Base-by-base conservation (phyloP, 345 rosid genomes). In the Eucalyptus caleyi region DNA sequence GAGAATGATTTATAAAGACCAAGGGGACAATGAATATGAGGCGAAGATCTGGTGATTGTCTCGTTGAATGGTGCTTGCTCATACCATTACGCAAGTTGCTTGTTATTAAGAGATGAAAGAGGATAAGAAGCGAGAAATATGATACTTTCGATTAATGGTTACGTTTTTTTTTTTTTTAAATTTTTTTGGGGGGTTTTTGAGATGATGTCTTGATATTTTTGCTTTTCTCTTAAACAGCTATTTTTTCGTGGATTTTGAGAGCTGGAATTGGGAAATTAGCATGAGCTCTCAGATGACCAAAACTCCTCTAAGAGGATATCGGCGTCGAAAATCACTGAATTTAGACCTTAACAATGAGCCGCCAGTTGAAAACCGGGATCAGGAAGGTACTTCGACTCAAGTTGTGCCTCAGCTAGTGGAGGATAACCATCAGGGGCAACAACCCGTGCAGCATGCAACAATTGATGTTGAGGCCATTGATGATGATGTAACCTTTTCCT, bases 381-480 rank as follows among this genome's bases (percentile, higher is more conserved):
- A 91, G 34, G 95, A 91, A 92, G 98, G 96, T 59, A 92, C 94
- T 88, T 96, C 97, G 4, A 91, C 51, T 87, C 93, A 92, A 50
- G 91, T 51, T 56, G 88, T 89, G n/a, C 27, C 89, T 86, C 88
- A 88, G 62, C 83, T 16, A 69, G 56, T 87, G 49, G 54, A 34
- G 47, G 80, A 56, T n/a, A 40, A 21, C 50, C 42, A 27, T 3
- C 89, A 67, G 44, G 87, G 32, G 42, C 49, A 56, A 53, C 85
- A 77, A 40, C 30, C 85, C 30, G 47, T 40, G 89, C 88, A 50
- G 87, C 89, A 91, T 89, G 82, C 92, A 59, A 81, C 95, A 16
- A 95, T 96, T 91, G 97, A 94, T 91, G 95, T 95, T 85, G 99
- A 97, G 90, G 96, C 94, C 60, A 77, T 96, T 89, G 98, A 98